Percentiles rank a stretch among this genome's conserved stretches.
These are phyloP conservation scores for Rhododendron ferrugineum DNA, from an alignment of 148 eudicot species.

Conservation along the genomic window DNA sequence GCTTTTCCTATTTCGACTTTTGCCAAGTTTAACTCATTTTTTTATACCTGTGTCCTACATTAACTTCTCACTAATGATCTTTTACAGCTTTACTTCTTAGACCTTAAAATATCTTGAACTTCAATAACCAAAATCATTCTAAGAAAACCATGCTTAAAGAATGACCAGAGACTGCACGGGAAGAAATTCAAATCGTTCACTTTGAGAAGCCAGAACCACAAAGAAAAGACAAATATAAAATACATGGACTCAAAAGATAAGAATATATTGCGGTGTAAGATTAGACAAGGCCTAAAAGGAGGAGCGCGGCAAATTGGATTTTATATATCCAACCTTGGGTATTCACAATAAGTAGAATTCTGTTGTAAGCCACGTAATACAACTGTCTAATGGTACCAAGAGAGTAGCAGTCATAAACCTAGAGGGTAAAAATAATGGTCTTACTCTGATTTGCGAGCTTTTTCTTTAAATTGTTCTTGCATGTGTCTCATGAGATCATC, in stretches of 20 bases:
- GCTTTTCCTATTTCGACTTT: not conserved
- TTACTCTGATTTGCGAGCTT: constrained; percentile 99
- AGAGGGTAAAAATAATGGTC: constrained; percentile 21
- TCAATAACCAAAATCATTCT: not conserved
- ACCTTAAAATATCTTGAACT: not conserved
- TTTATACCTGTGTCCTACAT: not conserved
- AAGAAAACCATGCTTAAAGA: not conserved
- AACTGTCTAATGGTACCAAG: not conserved
- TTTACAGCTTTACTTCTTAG: not conserved
- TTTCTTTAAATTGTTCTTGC: constrained; percentile 98
- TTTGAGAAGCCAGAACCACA: not conserved
- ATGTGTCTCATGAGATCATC: constrained; percentile 94
- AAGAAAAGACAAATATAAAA: too few species aligned
- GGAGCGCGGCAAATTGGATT: not conserved
- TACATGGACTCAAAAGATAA: not conserved
- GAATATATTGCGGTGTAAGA: not conserved
- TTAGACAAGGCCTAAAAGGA: not conserved
- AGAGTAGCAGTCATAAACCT: not conserved
- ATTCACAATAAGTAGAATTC: not conserved
- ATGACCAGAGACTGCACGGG: not conserved
- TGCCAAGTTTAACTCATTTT: not conserved
- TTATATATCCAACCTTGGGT: not conserved
- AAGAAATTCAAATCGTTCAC: not conserved
- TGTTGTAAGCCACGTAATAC: not conserved
- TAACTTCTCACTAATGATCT: not conserved